Evolutionary conservation across 73 alveolate genomes (phyloP), one percentile per base, ranked within the genome.

Genomic region (Symbiodinium pilosum): DNA sequence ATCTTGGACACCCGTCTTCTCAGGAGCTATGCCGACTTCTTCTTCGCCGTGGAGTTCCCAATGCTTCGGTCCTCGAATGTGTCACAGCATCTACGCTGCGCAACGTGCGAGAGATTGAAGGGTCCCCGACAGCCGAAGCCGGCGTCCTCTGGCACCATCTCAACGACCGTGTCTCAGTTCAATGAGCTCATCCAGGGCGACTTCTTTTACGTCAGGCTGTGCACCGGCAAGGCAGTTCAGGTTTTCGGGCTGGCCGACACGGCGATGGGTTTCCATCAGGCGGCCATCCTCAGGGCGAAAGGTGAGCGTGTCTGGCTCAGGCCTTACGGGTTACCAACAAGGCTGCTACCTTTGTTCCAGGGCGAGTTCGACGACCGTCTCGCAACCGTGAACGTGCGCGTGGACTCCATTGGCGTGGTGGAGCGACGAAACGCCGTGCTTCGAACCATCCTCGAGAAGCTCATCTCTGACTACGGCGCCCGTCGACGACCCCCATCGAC

Each of bases 321-420:
- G 11, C 71, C 95, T 2, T 88, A 51, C 34, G 95, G 95, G 3
- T 2, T 64, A 2, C 77, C 77, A 64, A 36, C 32, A 0, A 32
- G 77, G 0, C 77, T 64, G 7, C 77, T 64, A 2, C 41, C 28
- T 0, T 14, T 59, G 2, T 89, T 89, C 40, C 43, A 30, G 0
- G 95, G 95, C 0, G 51, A 64, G 6, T 89, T 89, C 36, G 83
- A 87, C 8, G 68, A 64, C 7, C 44, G 59, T 0, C 39, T 89
- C 2, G 18, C 36, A 2, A 54, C 95, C 2, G 51, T 89, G 30
- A 84, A 84, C 34, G 54, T 59, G 73, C 18, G 3, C 2, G 30
- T 64, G 36, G 95, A 89, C 4, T 84, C 39, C 14, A 89, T 89
- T 21, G 95, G 95, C 0, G n/a, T 39, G 28, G 73, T 89, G 28